Conservation (phyloP, 2,329 filamentous ascomycete genomes). For the Arthrobotrys iridis region DNA sequence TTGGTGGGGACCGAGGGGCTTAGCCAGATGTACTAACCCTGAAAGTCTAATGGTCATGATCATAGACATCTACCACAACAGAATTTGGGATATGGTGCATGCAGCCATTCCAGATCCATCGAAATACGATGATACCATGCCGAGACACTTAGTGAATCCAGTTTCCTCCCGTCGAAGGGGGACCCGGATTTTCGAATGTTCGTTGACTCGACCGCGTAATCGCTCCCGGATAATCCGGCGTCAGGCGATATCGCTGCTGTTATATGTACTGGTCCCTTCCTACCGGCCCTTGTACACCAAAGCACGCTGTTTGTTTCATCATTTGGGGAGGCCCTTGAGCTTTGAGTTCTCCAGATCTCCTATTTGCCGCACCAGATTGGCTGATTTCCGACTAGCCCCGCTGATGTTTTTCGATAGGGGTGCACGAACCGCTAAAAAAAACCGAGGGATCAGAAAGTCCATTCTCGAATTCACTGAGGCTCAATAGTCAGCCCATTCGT, state of each 20-base stretch:
- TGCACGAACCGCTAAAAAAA: neutral
- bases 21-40: conserved; percentile 15
- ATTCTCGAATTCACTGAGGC: conserved; percentile 21
- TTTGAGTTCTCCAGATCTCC: conserved; percentile 31
- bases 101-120: conserved; percentile 2
- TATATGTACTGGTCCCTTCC: conserved; percentile 20
- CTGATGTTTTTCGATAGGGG: conserved; percentile 31
- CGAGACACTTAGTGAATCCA: conserved; percentile 20
- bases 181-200: neutral
- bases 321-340: conserved; percentile 26
- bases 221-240: conserved; percentile 43
- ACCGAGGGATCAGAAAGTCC: conserved; percentile 21
- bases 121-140: conserved; percentile 16
- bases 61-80: conserved; percentile 25
- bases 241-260: conserved; percentile 9
- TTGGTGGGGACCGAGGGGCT: conserved; percentile 28
- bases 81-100: conserved; percentile 8
- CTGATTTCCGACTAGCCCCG: conserved; percentile 17
- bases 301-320: conserved; percentile 27
- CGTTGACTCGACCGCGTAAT: conserved; percentile 45
- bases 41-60: conserved; percentile 19
- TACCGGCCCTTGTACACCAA: conserved; percentile 1
- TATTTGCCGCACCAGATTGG: conserved; percentile 34
- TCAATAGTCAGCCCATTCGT: conserved; percentile 6
- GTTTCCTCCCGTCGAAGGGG: neutral